These are phyloP conservation scores for Trichosporon ovoides DNA, from an alignment of 1,284 basidiomycete genomes.

Conservation along the genomic window DNA sequence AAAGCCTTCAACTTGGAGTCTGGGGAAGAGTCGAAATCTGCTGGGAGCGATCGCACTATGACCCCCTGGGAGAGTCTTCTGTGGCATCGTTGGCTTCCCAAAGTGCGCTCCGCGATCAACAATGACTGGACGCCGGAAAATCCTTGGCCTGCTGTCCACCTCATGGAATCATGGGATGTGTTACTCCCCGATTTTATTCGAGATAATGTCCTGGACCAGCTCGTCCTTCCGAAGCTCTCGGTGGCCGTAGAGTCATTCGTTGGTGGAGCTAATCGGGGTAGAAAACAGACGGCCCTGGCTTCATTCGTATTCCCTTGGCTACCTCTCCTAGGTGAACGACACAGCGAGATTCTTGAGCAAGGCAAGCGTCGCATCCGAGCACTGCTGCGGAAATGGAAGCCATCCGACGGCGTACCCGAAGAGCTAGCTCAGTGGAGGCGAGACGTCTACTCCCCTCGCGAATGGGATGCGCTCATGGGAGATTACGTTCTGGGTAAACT, in stretches of 20 bases:
- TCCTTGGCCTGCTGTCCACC: constrained; percentile 67
- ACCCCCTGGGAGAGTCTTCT: constrained; percentile 90
- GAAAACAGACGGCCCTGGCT: constrained; percentile 57
- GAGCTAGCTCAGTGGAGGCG: constrained; percentile 70
- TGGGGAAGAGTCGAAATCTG: background rate
- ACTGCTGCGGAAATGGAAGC: constrained; percentile 68
- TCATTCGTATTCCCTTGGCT: constrained; percentile 93
- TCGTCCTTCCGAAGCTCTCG: constrained; percentile 85
- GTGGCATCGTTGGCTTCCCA: constrained; percentile 93
- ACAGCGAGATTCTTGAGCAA: constrained; percentile 75
- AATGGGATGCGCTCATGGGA: constrained; percentile 88
- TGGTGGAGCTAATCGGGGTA: constrained; percentile 47
- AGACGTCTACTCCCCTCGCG: constrained; percentile 68
- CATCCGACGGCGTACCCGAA: constrained; percentile 66
- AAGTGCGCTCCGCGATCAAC: constrained; percentile 82
- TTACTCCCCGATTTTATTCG: constrained; percentile 83
- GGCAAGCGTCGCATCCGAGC: constrained; percentile 77
- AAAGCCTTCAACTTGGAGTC: constrained; percentile 39
- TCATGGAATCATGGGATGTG: constrained; percentile 82
- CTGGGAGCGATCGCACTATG: constrained; percentile 56
- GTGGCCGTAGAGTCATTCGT: constrained; percentile 78
- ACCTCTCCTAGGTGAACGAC: constrained; percentile 70
- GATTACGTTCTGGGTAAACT: constrained; percentile 89
- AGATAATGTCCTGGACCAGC: constrained; percentile 93
- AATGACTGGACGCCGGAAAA: constrained; percentile 81